Evolutionary conservation across 345 rosid genomes (phyloP), one percentile per base, ranked within the genome.

Genomic region (Alliaria petiolata): DNA sequence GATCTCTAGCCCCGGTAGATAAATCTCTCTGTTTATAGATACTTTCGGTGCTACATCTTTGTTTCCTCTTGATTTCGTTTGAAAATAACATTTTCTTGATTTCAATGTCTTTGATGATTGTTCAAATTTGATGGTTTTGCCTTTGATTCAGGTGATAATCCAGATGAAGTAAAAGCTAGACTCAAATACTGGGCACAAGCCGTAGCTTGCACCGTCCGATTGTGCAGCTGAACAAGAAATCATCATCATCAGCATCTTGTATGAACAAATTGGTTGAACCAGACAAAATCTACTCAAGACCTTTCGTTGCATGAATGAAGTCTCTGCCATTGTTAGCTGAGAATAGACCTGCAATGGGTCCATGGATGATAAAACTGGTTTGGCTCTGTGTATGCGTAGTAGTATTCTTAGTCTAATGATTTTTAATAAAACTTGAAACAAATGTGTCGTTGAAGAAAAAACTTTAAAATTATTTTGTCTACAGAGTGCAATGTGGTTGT

Each of bases 101-200:
- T 43, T 34, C 7, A 10, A 12, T 72, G 49, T 44, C 6, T n/a
- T n/a, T 63, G 51, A 14, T 42, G 14, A 34, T 26, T 55, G 33
- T 16, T 51, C 0, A 13, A 6, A 12, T 16, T 36, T n/a, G n/a
- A n/a, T 28, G 36, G n/a, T n/a, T 8, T 69, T 46, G 12, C 12
- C n/a, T n/a, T n/a, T n/a, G n/a, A n/a, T n/a, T n/a, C 78, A 92
- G 98, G 96, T 74, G 98, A 92, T 45, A 82, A n/a, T n/a, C n/a
- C n/a, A n/a, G n/a, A n/a, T n/a, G n/a, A n/a, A n/a, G n/a, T n/a
- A n/a, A n/a, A n/a, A n/a, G n/a, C n/a, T n/a, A n/a, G n/a, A n/a
- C n/a, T 90, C 58, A 90, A 90, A 80, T 92, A 73, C 35, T 92
- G 98, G 98, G 98, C 98, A 54, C 96, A 92, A 82, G 79, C 98